Conservation (phyloP, 768 basidiomycete genomes). For the Mycena amicta region DNA sequence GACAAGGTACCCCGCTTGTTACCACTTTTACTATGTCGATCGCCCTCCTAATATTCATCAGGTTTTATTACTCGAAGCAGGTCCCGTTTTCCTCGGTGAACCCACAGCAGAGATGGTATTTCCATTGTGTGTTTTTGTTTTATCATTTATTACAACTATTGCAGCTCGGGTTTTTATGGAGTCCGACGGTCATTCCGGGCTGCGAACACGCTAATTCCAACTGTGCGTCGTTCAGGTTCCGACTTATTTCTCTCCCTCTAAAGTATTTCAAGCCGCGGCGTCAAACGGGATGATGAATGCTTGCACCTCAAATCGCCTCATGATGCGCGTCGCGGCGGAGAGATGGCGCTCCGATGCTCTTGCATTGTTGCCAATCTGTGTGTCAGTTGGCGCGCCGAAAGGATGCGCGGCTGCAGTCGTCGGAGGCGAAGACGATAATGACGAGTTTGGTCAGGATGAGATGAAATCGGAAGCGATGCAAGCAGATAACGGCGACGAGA, state of each 20-base stretch:
- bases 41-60: too few relatives aligned
- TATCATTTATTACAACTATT: too few relatives aligned
- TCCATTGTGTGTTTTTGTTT: too few relatives aligned
- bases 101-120: conserved; percentile 15
- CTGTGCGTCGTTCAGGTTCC: background rate
- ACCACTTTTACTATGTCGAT: too few relatives aligned
- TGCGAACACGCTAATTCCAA: conserved; percentile 8
- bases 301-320: conserved; percentile 18
- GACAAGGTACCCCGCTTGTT: conserved; percentile 24
- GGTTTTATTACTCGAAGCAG: conserved; percentile 15
- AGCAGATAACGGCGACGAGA: background rate
- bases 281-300: conserved; percentile 7
- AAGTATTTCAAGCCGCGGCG: background rate
- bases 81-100: conserved; percentile 13
- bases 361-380: conserved; percentile 12
- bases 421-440: background rate
- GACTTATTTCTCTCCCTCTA: background rate
- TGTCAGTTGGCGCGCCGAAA: conserved; percentile 2
- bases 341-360: conserved; percentile 18
- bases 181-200: conserved; percentile 13
- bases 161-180: conserved; percentile 21
- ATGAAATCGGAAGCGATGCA: background rate
- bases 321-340: conserved; percentile 22
- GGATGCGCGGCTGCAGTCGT: background rate
- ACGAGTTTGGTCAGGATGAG: background rate